Conservation (phyloP, 1,139 yeast species). For the Hemisphaericaspora xylofermentans region DNA sequence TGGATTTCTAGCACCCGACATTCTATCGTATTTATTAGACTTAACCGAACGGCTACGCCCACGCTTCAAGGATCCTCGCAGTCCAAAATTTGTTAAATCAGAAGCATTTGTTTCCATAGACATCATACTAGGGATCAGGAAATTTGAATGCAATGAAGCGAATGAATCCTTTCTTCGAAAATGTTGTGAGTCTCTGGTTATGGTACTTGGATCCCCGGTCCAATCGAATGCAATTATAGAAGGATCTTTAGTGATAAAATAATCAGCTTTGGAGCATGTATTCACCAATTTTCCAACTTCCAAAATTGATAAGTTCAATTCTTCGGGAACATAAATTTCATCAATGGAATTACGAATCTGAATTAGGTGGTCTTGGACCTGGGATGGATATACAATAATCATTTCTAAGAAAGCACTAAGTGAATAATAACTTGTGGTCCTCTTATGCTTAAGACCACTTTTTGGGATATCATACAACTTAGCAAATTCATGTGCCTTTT, state of each 20-base stretch:
- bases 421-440: not conserved
- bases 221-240: not conserved
- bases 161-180: not conserved
- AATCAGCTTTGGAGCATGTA: slow-evolving; percentile 1
- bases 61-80: not conserved
- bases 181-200: not conserved
- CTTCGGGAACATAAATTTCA: not conserved
- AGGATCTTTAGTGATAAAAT: not conserved
- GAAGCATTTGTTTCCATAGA: not conserved
- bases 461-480: not conserved
- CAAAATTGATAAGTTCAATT: not conserved
- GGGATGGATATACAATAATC: not conserved
- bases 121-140: not conserved
- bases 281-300: not conserved
- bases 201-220: not conserved
- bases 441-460: not conserved
- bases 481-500: not conserved
- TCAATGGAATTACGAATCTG: not conserved
- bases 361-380: not conserved
- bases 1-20: not conserved
- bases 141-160: not conserved
- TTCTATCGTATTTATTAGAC: not conserved
- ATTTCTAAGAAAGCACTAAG: slow-evolving; percentile 1
- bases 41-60: not conserved
- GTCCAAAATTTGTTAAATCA: not conserved